Percentiles rank a stretch among this genome's conserved stretches.
phyloP scores from a whole-genome alignment of 805 yeast species.

The Sugiyamaella americana region DNA sequence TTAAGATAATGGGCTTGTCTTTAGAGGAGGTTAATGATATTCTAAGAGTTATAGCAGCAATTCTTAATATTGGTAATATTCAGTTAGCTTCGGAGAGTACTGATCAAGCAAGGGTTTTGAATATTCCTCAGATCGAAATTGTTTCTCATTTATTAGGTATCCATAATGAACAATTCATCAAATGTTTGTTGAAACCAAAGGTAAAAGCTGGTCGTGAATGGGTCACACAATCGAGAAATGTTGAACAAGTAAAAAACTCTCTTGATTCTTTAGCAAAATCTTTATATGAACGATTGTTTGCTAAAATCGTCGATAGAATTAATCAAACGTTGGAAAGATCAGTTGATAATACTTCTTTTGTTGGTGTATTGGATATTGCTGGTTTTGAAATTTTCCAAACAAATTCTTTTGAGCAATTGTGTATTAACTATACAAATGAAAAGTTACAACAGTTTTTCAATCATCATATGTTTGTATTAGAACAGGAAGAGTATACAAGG shows the following conservation, averaged over 20 bases:
- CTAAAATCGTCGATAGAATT: slow-evolving; percentile 65
- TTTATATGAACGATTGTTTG: slow-evolving; percentile 78
- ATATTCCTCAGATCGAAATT: slow-evolving; percentile 44
- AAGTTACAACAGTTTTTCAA: slow-evolving; percentile 95
- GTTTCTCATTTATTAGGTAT: slow-evolving; percentile 66
- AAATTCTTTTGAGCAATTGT: slow-evolving; percentile 92
- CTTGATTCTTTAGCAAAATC: slow-evolving; percentile 85
- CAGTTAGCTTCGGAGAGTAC: slow-evolving; percentile 57
- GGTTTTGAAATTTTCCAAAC: slow-evolving; percentile 96
- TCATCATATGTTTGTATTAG: slow-evolving; percentile 91
- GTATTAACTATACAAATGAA: slow-evolving; percentile 70
- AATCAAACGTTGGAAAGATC: slow-evolving; percentile 56
- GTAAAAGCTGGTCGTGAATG: slow-evolving; percentile 88
- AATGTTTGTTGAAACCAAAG: slow-evolving; percentile 65
- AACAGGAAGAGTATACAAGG: slow-evolving; percentile 92
- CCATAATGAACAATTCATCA: slow-evolving; percentile 44
- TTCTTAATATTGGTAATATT: slow-evolving; percentile 82
- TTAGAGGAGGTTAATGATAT: slow-evolving; percentile 46
- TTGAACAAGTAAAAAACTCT: slow-evolving; percentile 72
- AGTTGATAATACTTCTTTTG: slow-evolving; percentile 37
- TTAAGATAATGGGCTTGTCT: slow-evolving; percentile 66
- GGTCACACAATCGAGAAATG: slow-evolving; percentile 71
- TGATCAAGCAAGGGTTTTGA: slow-evolving; percentile 68
- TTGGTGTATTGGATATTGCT: slow-evolving; percentile 94
- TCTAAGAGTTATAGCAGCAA: slow-evolving; percentile 62